Evolutionary conservation across 73 alveolate species (phyloP), one percentile per base, ranked within the genome.

Genomic region (Tetrahymena thermophila): DNA sequence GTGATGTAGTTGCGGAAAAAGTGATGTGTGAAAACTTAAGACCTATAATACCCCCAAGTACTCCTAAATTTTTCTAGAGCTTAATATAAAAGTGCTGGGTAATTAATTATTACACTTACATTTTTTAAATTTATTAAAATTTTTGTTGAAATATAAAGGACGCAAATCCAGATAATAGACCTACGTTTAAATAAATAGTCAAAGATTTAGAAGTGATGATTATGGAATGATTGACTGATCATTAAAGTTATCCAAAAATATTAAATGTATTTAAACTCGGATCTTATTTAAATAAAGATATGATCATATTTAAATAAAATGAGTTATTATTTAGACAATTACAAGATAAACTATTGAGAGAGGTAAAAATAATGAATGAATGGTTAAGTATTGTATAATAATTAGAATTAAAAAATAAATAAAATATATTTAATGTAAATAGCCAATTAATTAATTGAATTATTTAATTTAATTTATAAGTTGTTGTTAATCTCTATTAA

Each of bases 71-170:
- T 58, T 98, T 99, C 96, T 94, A 96, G 0, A 99, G 98, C 85
- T 95, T 99, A 35, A 98, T 99, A 98, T 95, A 97, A 83, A 42
- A 97, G 85, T 98, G 99, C 94, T 99, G 99, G 99, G 99, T 98
- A 96, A 98, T 96, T 98, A 96, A 98, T 96, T 50, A 50, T 50
- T 15, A 40, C 44, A 40, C 44, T 50, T 50, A 50, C 3, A 21
- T 50, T 50, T 50, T 50, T 21, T 50, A 2, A 50, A 50, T 1
- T 50, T 50, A 10, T 50, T 50, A 11, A 50, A 50, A 11, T 6
- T 50, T 15, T 21, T 50, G 83, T 50, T 19, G 23, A 50, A 50
- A 50, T 10, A 11, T 23, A 71, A 71, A 71, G 89, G 89, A 71
- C 0, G 89, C 37, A 37, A 98, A 99, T 50, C 99, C 99, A 16